A percentile compares a stretch with the other conserved stretches of the same genome.
Conservation (phyloP, 345 rosid species). For the Arabidopsis arenosa region DNA sequence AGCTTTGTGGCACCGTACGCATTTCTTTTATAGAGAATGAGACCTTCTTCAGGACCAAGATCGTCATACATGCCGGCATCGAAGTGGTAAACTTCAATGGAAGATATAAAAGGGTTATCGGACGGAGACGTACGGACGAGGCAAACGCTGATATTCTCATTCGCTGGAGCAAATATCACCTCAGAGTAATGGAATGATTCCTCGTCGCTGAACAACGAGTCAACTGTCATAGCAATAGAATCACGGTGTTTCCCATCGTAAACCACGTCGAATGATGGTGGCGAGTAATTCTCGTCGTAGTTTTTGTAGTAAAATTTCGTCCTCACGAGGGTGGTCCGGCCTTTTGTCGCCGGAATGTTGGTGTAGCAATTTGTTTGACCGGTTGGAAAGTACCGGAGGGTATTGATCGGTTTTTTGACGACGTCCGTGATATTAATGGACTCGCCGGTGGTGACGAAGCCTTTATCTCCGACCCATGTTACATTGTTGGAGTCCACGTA, state of each 20-base stretch:
- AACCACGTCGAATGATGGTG: constrained; percentile 28
- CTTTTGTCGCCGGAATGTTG: constrained; percentile 30
- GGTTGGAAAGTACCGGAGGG: constrained; percentile 40
- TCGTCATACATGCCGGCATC: constrained; percentile 36
- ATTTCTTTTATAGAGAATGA: constrained; percentile 22
- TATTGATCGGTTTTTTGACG: constrained; percentile 14
- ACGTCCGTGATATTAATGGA: constrained; percentile 17
- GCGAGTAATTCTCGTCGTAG: constrained; percentile 31
- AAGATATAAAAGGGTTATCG: constrained; percentile 38
- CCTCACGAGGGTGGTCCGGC: constrained; percentile 12
- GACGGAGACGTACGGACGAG: constrained; percentile 31
- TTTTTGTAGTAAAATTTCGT: constrained; percentile 29
- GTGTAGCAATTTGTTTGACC: constrained; percentile 38
- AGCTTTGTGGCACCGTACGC: constrained; percentile 27
- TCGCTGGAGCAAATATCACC: constrained; percentile 37
- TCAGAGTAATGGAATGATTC: constrained; percentile 24
- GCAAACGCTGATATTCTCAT: constrained; percentile 37
- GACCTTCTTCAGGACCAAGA: constrained; percentile 40
- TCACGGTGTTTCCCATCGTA: constrained; percentile 34
- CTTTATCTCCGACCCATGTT: constrained; percentile 43
- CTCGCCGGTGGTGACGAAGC: constrained; percentile 31
- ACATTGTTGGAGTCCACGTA: constrained; percentile 35
- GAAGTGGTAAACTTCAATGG: constrained; percentile 35
- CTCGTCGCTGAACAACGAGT: constrained; percentile 5
- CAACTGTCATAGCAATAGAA: constrained; percentile 3